Evolutionary conservation across 2,329 filamentous ascomycete genomes (phyloP), one percentile per base, ranked within the genome.

Genomic region (Pseudonectria buxi): DNA sequence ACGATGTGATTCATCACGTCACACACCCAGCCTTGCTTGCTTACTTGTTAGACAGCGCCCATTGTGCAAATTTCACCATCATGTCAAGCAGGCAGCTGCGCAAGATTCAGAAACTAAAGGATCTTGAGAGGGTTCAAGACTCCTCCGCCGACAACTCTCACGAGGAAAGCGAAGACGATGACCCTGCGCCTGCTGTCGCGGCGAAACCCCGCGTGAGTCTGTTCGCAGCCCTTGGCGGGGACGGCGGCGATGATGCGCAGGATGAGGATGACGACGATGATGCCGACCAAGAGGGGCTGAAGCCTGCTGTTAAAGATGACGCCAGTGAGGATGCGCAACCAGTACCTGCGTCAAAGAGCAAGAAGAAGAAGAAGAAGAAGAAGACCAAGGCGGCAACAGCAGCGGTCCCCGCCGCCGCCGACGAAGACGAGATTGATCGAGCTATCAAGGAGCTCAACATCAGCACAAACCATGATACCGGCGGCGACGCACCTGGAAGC

Each of bases 341-440:
- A 9, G 14, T 27, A 6, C 31, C 32, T 28, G 14, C 45, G 24
- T 47, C 45, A 26, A 68, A 65, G 48, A 62, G 57, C 44, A 55
- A 56, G 37, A 67, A 64, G 41, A 62, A 57, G 35, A 62, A 56
- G 43, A 61, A 61, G 38, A 65, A 62, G 42, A 61, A 61, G 47
- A 58, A 56, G 44, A 36, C 39, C 16, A 58, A 57, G 37, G 36
- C 50, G 7, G 49, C 48, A 13, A 33, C 43, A 18, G 33, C 46
- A 14, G 35, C 41, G 25, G 40, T 52, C 18, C 39, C 44, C 39
- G 18, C 14, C 12, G 22, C 22, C 25, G 13, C 43, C 16, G 59
- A 57, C 1, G 56, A 67, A 14, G 73, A 78, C 39, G 74, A 78
- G 43, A 77, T 78, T 34, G 74, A 78, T 45, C 63, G 62, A 38